phyloP scores from a whole-genome alignment of 129 eudicot genomes.

The Flaveria linearis region DNA sequence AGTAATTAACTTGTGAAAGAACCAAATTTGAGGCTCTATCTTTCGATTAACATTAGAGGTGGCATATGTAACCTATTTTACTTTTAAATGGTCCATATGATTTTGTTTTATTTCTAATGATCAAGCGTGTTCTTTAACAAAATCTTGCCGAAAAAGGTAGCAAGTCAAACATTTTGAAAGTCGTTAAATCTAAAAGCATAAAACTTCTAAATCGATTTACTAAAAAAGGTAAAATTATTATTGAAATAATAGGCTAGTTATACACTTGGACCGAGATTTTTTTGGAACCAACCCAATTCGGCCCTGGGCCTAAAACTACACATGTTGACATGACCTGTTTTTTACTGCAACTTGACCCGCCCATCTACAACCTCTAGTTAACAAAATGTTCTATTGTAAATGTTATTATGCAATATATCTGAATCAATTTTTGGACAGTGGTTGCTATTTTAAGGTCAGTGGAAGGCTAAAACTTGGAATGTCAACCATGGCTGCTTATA shows the following conservation, averaged over 20 bases:
- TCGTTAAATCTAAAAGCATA: neutral
- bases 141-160: neutral
- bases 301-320: neutral
- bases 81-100: neutral
- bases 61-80: neutral
- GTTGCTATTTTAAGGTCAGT: slow-evolving; percentile 75
- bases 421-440: slow-evolving; percentile 48
- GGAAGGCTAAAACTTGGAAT: slow-evolving; percentile 81
- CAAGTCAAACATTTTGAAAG: neutral
- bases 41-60: neutral
- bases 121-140: neutral
- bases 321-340: neutral
- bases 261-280: no score
- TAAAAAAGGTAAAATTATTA: neutral
- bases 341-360: no score
- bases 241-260: neutral
- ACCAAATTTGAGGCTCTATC: neutral
- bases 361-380: neutral
- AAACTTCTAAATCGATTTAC: neutral
- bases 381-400: neutral
- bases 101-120: no score
- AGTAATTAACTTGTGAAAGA: neutral
- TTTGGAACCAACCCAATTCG: no score
- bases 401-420: slow-evolving; percentile 3
- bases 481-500: slow-evolving; percentile 60